Percentiles rank a stretch among this genome's conserved stretches.
Evolutionary conservation across 1,284 basidiomycete genomes (phyloP).

Genomic region (Boletus semigastroideus): DNA sequence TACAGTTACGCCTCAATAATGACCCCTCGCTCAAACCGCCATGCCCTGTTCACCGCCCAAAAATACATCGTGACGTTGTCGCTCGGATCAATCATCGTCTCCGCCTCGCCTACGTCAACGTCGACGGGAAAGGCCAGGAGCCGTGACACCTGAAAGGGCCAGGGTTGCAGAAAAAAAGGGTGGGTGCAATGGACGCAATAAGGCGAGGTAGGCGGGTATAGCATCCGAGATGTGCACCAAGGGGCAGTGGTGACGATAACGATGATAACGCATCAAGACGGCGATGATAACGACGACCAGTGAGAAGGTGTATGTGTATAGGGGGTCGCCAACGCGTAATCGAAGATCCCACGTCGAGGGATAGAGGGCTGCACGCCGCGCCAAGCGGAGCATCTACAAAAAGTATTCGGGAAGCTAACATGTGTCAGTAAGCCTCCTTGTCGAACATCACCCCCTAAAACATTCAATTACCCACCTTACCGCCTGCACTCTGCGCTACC

Average conservation of each 20-base stretch:
- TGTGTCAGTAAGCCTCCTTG: conserved; percentile 9
- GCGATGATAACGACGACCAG: conserved; percentile 1
- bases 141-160: background rate
- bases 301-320: background rate
- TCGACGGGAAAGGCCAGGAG: background rate
- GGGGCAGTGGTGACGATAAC: background rate
- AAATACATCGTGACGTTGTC: conserved; percentile 3
- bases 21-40: background rate
- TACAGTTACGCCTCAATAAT: background rate
- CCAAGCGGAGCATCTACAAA: conserved; percentile 38
- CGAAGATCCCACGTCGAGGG: conserved; percentile 5
- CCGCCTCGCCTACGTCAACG: background rate
- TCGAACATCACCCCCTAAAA: background rate
- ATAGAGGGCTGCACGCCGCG: background rate
- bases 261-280: conserved; percentile 6
- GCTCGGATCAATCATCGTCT: conserved; percentile 9
- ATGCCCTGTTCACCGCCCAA: background rate
- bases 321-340: conserved; percentile 3
- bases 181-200: background rate
- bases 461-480: conserved; percentile 50
- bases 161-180: background rate
- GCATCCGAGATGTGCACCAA: conserved; percentile 7
- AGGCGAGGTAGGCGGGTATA: conserved; percentile 3
- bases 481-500: conserved; percentile 62
- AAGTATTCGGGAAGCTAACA: conserved; percentile 70